phyloP scores from a whole-genome alignment of 164 flowering plant genomes.

The Aristolochia fimbriata region DNA sequence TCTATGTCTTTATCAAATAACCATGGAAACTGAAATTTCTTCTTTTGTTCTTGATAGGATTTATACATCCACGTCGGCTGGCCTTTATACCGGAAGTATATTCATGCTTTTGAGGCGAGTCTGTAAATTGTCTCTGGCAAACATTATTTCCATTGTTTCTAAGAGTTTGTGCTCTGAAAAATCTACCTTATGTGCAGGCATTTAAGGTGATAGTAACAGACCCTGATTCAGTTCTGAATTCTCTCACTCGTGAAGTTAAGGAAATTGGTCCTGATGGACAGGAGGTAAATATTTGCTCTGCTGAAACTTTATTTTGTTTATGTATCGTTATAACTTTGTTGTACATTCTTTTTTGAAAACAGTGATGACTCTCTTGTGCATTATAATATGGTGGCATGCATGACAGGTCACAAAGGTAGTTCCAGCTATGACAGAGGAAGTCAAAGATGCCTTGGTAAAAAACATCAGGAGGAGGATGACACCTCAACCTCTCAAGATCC shows the following conservation, averaged over 20 bases:
- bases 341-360: too few species aligned
- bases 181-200: conserved; percentile 37
- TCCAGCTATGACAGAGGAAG: conserved; percentile 82
- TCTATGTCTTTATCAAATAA: not conserved
- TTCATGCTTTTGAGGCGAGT: conserved; percentile 92
- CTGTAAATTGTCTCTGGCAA: not conserved
- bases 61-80: conserved; percentile 84
- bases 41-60: conserved; percentile 40
- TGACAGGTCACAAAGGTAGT: conserved; percentile 66
- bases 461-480: conserved; percentile 94
- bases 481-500: conserved; percentile 86
- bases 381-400: not conserved
- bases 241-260: conserved; percentile 80
- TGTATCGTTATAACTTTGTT: not conserved
- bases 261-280: conserved; percentile 87
- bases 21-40: not conserved
- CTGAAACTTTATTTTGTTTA: not conserved
- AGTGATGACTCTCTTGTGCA: not conserved
- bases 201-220: conserved; percentile 76
- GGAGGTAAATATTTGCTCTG: conserved; percentile 46
- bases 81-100: conserved; percentile 88
- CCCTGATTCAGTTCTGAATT: conserved; percentile 68
- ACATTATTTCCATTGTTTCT: not conserved
- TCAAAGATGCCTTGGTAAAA: conserved; percentile 75
- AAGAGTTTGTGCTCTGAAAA: not conserved